These are phyloP conservation scores for Annulohypoxylon truncatum DNA, from an alignment of 2,329 filamentous ascomycete genomes.

Conservation along the genomic window DNA sequence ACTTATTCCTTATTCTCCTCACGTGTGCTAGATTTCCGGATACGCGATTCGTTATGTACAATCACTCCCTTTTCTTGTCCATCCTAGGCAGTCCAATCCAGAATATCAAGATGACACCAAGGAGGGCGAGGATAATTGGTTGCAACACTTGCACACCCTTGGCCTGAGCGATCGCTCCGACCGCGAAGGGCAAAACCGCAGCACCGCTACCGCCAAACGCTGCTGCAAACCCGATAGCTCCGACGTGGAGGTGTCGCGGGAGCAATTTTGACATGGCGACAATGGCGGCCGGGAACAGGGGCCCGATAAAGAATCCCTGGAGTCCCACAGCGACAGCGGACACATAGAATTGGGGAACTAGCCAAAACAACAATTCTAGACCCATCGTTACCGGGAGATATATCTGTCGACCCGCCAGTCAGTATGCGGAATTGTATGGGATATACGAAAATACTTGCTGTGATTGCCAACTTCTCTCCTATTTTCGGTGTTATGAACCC, in stretches of 20 bases:
- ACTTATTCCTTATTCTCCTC: neutral
- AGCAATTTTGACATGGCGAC: constrained; percentile 76
- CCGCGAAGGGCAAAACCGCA: constrained; percentile 72
- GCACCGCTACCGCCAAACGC: constrained; percentile 81
- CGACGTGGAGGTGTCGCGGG: constrained; percentile 79
- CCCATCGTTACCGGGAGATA: constrained; percentile 75
- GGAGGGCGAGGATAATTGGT: constrained; percentile 64
- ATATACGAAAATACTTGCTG: constrained; percentile 46
- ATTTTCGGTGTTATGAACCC: constrained; percentile 79
- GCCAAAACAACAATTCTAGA: constrained; percentile 81
- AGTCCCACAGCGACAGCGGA: constrained; percentile 77
- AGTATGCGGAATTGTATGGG: neutral
- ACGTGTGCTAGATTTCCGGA: neutral
- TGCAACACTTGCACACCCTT: constrained; percentile 68
- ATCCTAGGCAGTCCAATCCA: constrained; percentile 61
- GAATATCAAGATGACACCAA: constrained; percentile 57
- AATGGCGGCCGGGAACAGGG: constrained; percentile 79
- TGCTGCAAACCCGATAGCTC: constrained; percentile 79
- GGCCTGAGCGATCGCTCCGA: constrained; percentile 72
- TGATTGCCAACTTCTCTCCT: constrained; percentile 74
- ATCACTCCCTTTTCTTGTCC: constrained; percentile 54
- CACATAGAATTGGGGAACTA: constrained; percentile 81
- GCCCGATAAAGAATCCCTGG: constrained; percentile 83
- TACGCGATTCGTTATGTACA: neutral
- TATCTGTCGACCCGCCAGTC: constrained; percentile 46